Evolutionary conservation across 2,329 filamentous ascomycete genomes (phyloP).

Genomic region (Neoscytalidium dimidiatum): DNA sequence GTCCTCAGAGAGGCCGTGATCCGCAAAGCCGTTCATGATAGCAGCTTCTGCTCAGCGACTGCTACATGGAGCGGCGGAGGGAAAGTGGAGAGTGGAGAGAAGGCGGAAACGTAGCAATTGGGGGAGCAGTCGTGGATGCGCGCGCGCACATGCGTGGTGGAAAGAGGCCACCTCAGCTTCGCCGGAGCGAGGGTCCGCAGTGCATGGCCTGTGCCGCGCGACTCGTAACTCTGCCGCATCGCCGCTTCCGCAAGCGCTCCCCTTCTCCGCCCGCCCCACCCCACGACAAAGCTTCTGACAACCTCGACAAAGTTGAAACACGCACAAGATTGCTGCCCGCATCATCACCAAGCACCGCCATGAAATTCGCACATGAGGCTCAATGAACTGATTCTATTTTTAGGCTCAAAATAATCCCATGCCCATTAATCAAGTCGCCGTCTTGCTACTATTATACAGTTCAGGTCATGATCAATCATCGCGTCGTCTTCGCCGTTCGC

Average conservation of each 20-base stretch:
- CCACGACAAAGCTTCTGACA: not conserved
- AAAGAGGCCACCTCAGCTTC: conserved; percentile 19
- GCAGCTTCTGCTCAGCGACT: not conserved
- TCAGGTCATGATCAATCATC: conserved; percentile 3
- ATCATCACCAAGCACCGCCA: not conserved
- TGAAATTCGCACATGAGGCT: not conserved
- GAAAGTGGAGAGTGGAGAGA: not conserved
- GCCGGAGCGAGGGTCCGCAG: not conserved
- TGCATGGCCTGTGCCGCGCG: conserved; percentile 12
- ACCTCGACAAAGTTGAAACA: conserved; percentile 1
- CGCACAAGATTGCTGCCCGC: not conserved
- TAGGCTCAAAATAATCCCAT: not conserved
- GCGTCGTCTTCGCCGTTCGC: not conserved
- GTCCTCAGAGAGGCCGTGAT: conserved; percentile 71
- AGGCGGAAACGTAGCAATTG: not conserved
- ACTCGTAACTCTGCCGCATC: not conserved
- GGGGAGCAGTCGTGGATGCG: not conserved
- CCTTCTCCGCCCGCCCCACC: not conserved
- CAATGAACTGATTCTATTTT: not conserved
- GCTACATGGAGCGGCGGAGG: conserved; percentile 17
- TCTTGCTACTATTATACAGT: not conserved
- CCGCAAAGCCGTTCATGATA: conserved; percentile 75
- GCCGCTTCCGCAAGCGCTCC: not conserved
- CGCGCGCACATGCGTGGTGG: not conserved
- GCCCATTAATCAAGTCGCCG: not conserved